Percentiles rank a stretch among this genome's conserved stretches.
Evolutionary conservation across 2,329 filamentous ascomycete species (phyloP).

Genomic region (Aspergillus piperis): DNA sequence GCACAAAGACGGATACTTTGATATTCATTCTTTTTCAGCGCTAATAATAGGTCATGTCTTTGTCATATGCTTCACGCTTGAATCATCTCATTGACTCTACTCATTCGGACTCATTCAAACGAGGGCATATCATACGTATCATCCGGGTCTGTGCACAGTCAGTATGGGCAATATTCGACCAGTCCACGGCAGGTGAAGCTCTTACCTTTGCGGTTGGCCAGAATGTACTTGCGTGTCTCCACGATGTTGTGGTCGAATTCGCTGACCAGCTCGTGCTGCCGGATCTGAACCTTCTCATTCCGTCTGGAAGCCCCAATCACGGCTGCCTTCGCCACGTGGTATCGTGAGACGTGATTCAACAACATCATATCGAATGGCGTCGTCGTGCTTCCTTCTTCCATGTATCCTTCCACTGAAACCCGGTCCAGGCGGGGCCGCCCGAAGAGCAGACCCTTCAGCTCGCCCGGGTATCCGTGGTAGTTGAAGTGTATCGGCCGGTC

Average conservation of each 20-base stretch:
- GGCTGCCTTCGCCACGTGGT: conserved; percentile 59
- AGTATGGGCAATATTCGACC: background rate
- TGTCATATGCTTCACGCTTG: background rate
- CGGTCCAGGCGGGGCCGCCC: conserved; percentile 55
- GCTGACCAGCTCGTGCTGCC: conserved; percentile 50
- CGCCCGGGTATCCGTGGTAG: conserved; percentile 65
- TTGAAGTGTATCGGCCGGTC: conserved; percentile 63
- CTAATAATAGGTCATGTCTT: background rate
- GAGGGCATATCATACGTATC: conserved; percentile 50
- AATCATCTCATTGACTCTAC: background rate
- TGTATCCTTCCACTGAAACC: conserved; percentile 61
- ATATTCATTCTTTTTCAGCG: background rate
- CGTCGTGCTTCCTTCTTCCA: conserved; percentile 67
- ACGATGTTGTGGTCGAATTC: conserved; percentile 53
- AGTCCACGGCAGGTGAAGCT: background rate
- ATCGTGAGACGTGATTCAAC: conserved; percentile 61
- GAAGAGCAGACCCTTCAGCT: conserved; percentile 64
- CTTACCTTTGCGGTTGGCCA: conserved; percentile 55
- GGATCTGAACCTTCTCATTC: conserved; percentile 52
- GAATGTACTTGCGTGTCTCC: conserved; percentile 57
- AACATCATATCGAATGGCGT: conserved; percentile 73
- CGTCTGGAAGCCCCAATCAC: conserved; percentile 50
- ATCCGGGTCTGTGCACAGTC: conserved; percentile 48
- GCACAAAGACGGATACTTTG: background rate
- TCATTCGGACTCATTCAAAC: conserved; percentile 1